phyloP scores from a whole-genome alignment of 2,329 filamentous ascomycete species.

The Mycosphaerelloides madeirae region DNA sequence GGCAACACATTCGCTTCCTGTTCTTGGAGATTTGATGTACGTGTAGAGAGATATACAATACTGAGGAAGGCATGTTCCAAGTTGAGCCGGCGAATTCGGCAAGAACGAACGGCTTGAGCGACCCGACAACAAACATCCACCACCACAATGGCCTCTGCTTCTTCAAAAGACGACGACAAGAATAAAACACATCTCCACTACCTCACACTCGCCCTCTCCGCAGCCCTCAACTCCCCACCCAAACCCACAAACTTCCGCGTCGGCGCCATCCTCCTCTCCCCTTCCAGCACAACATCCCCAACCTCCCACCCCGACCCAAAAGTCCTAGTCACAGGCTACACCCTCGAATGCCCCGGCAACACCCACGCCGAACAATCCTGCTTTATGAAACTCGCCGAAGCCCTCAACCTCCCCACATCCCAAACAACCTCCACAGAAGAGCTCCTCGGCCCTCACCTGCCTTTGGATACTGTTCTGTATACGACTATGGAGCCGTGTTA shows the following conservation, averaged over 20 bases:
- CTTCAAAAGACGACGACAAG: too few relatives aligned
- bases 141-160: too few relatives aligned
- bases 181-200: conserved; percentile 33
- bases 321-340: conserved; percentile 78
- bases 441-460: conserved; percentile 49
- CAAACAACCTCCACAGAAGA: conserved; percentile 44
- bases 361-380: conserved; percentile 96
- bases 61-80: too few relatives aligned
- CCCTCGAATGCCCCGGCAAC: conserved; percentile 83
- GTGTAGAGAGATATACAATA: too few relatives aligned
- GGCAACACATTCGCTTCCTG: too few relatives aligned
- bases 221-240: conserved; percentile 74
- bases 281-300: conserved; percentile 49
- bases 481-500: conserved; percentile 90
- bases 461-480: conserved; percentile 63
- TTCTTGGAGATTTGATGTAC: too few relatives aligned
- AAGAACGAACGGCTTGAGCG: too few relatives aligned
- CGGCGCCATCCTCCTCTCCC: conserved; percentile 67
- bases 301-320: conserved; percentile 33
- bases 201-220: conserved; percentile 68
- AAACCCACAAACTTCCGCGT: conserved; percentile 91
- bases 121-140: too few relatives aligned
- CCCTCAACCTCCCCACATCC: conserved; percentile 17
- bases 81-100: too few relatives aligned
- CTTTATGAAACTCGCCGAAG: conserved; percentile 62